Percentiles rank a stretch among this genome's conserved stretches.
Evolutionary conservation across 164 flowering plant genomes (phyloP).

Genomic region (Macadamia integrifolia): DNA sequence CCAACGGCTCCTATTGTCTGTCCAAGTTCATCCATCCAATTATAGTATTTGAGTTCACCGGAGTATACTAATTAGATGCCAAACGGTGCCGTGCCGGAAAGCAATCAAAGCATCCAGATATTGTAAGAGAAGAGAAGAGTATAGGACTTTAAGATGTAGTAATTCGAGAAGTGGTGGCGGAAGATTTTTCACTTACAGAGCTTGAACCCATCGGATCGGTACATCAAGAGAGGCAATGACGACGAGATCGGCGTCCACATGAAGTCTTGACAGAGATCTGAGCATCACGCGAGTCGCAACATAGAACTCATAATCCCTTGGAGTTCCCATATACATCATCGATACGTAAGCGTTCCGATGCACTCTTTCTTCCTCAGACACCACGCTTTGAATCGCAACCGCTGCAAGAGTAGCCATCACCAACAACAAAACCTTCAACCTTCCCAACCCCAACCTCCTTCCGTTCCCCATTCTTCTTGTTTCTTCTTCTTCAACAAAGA

Average conservation of each 20-base stretch:
- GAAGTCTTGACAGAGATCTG: slow-evolving; percentile 43
- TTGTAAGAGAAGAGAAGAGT: neutral
- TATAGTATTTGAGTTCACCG: too few species aligned
- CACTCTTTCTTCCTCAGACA: neutral
- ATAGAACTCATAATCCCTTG: slow-evolving; percentile 78
- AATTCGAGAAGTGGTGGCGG: neutral
- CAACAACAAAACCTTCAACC: neutral
- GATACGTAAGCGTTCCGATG: slow-evolving; percentile 58
- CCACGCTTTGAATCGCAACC: slow-evolving; percentile 2
- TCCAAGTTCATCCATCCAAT: too few species aligned
- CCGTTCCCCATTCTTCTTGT: neutral
- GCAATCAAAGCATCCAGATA: neutral
- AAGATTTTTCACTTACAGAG: slow-evolving; percentile 41
- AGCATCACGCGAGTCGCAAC: slow-evolving; percentile 65
- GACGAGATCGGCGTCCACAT: slow-evolving; percentile 59
- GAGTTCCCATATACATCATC: slow-evolving; percentile 87
- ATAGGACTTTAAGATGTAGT: neutral
- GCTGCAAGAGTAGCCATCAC: neutral
- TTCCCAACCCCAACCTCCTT: neutral
- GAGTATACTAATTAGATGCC: neutral
- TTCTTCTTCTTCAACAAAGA: neutral
- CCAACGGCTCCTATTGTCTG: neutral
- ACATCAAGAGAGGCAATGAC: slow-evolving; percentile 76
- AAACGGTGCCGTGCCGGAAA: neutral
- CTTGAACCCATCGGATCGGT: slow-evolving; percentile 53